Conservation (phyloP, 768 basidiomycete species). For the Pholiota conissans region DNA sequence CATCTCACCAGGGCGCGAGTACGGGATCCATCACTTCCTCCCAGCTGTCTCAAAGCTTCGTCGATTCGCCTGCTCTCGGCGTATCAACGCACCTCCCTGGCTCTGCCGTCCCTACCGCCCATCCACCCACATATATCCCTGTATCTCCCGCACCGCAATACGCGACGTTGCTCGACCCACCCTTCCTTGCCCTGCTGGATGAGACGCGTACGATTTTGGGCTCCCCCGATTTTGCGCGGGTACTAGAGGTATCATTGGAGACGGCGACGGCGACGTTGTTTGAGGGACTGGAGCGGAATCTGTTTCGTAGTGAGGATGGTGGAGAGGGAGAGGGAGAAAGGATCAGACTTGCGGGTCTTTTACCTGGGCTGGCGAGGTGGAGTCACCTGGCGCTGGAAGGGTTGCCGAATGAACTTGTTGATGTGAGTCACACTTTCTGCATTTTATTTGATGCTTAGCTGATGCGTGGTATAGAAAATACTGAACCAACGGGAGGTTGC, state of each 20-base stretch:
- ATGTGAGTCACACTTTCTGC: conserved; percentile 53
- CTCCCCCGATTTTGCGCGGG: conserved; percentile 68
- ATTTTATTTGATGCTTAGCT: background rate
- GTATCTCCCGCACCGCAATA: conserved; percentile 22
- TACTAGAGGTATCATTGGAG: conserved; percentile 75
- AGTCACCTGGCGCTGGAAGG: conserved; percentile 65
- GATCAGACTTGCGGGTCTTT: conserved; percentile 73
- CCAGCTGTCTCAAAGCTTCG: conserved; percentile 31
- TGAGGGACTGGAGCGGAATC: conserved; percentile 58
- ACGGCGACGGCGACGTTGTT: conserved; percentile 65
- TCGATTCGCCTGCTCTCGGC: conserved; percentile 23
- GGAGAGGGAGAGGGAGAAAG: conserved; percentile 28
- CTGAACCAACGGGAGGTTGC: conserved; percentile 62
- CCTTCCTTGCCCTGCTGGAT: conserved; percentile 62
- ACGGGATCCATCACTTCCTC: conserved; percentile 26
- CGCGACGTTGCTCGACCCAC: conserved; percentile 37
- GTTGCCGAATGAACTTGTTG: conserved; percentile 78
- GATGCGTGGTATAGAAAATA: conserved; percentile 46
- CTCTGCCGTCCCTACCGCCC: no score
- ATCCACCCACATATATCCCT: background rate
- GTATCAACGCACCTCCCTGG: background rate
- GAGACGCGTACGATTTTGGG: conserved; percentile 67
- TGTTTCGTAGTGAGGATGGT: conserved; percentile 41
- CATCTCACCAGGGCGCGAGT: conserved; percentile 5
- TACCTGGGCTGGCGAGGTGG: conserved; percentile 83